Evolutionary conservation across 257 asterid genomes (phyloP), one percentile per base, ranked within the genome.

Genomic region (Petunia axillaris): DNA sequence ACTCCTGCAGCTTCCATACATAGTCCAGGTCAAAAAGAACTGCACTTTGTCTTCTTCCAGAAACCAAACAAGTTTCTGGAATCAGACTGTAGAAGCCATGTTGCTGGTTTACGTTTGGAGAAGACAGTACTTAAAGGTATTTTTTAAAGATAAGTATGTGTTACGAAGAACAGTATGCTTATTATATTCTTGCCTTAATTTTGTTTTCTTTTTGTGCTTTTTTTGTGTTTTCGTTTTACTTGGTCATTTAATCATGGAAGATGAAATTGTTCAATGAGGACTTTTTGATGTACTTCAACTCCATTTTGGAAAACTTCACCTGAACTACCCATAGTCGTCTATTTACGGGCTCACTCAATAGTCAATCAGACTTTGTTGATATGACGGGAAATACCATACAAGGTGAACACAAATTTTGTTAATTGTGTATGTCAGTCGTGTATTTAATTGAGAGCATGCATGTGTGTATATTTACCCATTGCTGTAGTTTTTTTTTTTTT

Each of bases 1-100:
- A 76, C 83, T 15, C 82, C 88, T 8, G 90, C 85, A 59, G 70
- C 40, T 81, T 79, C 87, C 52, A 8, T n/a, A 83, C 79, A 84
- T 60, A 43, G 79, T 83, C 77, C 86, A 5, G 81, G 87, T 84
- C 87, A 88, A 82, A 93, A 90, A 13, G 97, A 95, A 77, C 95
- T 95, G 81, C 97, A 93, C 81, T 95, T 95, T 84, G 89, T 90
- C 82, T 95, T 93, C 94, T 93, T 93, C 83, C 93, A 53, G 81
- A 92, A 85, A 85, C 98, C 99, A 40, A 94, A 90, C 64, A 90
- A 83, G 84, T 93, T 95, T 86, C 83, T 90, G 50, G 94, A 89
- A 79, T 88, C 91, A 5, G 87, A 85, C 78, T 79, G 76, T 55
- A 83, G 77, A 78, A 83, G 80, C 76, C 91, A 86, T 82, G 88